phyloP scores from a whole-genome alignment of 2,329 filamentous ascomycete species.

The Eurotiales sp. region DNA sequence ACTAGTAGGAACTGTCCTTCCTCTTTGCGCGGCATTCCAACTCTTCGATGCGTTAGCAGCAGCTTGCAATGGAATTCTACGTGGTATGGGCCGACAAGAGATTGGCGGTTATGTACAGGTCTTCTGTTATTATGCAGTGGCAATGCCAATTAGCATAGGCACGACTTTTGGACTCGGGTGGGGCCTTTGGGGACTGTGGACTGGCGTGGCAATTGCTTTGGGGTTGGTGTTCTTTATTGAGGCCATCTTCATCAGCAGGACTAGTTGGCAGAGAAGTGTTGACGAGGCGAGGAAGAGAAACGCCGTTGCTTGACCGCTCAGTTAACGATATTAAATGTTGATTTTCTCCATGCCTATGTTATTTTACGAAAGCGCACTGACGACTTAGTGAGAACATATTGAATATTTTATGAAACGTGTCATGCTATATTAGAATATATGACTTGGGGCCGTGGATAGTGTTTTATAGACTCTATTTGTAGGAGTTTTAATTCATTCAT shows the following conservation, averaged over 20 bases:
- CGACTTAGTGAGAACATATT: no score
- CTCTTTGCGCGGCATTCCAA: constrained; percentile 82
- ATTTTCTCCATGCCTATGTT: neutral
- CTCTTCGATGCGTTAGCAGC: constrained; percentile 79
- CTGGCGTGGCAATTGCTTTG: constrained; percentile 70
- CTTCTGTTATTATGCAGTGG: constrained; percentile 80
- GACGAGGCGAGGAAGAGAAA: constrained; percentile 59
- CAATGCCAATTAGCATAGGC: constrained; percentile 76
- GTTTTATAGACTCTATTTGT: no score
- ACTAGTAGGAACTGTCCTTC: constrained; percentile 67
- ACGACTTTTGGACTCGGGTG: constrained; percentile 73
- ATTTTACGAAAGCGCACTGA: neutral
- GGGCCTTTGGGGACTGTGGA: constrained; percentile 79
- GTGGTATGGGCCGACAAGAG: constrained; percentile 83
- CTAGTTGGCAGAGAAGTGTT: constrained; percentile 57
- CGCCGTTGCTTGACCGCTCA: constrained; percentile 27
- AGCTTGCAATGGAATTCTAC: constrained; percentile 76
- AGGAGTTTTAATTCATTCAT: neutral
- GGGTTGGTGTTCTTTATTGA: constrained; percentile 55
- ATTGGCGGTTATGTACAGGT: constrained; percentile 88
- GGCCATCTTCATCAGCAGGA: constrained; percentile 52
- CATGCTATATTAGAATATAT: no score
- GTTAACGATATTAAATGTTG: neutral
- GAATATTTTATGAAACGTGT: no score
- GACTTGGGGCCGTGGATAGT: no score